phyloP scores from a whole-genome alignment of 176 grass and related monocot species.

The Oryza meyeriana region DNA sequence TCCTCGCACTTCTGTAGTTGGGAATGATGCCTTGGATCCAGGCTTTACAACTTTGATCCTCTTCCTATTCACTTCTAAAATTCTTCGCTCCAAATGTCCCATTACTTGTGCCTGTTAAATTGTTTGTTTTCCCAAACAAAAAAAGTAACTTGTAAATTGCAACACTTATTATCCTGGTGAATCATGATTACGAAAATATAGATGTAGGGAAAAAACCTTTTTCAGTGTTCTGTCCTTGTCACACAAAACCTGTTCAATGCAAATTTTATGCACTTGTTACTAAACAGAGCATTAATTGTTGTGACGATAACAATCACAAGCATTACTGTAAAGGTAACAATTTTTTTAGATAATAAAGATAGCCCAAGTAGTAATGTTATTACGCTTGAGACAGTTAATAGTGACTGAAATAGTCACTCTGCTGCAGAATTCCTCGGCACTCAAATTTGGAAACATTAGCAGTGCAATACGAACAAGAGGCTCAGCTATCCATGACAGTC shows the following conservation, averaged over 20 bases:
- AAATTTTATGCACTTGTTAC: constrained; percentile 23
- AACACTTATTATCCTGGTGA: constrained; percentile 17
- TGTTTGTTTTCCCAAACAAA: neutral
- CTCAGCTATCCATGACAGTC: neutral
- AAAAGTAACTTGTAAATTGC: neutral
- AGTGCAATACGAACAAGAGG: neutral
- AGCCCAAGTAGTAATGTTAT: neutral
- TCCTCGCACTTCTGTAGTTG: constrained; percentile 69
- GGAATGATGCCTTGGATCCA: constrained; percentile 93
- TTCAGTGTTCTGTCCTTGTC: constrained; percentile 78
- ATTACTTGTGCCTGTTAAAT: constrained; percentile 59
- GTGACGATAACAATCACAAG: neutral
- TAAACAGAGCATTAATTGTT: constrained; percentile 3
- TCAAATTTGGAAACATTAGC: neutral
- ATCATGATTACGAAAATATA: neutral
- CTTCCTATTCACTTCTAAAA: constrained; percentile 87
- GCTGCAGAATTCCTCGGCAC: constrained; percentile 1
- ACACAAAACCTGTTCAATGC: constrained; percentile 64
- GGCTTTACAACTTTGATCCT: constrained; percentile 97
- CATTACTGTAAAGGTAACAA: neutral
- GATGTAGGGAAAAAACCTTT: constrained; percentile 48
- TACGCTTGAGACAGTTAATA: constrained; percentile 13
- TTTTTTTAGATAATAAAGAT: neutral
- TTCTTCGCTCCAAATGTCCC: constrained; percentile 81
- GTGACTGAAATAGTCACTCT: constrained; percentile 10